Base-by-base conservation (phyloP, 1,139 yeast species). In the Suhomyces anneliseae region DNA sequence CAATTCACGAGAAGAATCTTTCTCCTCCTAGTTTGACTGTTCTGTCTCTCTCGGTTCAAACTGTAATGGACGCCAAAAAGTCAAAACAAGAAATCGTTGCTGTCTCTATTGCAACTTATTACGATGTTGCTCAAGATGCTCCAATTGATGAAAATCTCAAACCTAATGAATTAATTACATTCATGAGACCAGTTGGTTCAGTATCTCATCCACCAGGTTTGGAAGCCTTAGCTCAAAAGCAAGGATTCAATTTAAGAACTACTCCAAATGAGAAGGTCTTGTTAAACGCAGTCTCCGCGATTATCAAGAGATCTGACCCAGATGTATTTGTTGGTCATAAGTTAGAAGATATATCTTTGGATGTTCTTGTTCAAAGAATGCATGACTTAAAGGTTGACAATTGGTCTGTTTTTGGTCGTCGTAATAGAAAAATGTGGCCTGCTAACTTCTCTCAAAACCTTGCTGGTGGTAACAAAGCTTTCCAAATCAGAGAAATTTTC, bases 321-420 rank as follows among this genome's bases (percentile, higher is more conserved):
- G 99, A 95, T 69, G 86, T 92, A 1, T 79, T 90, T 48, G 65
- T 93, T 39, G 99, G 99, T 14, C 98, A 95, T 62, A 78, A 87
- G 54, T 70, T 93, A 51, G 97, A 93, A 54, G 83, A 81, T 53
- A 79, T 88, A 15, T 84, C 92, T 8, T 68, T 92, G 43, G 96
- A 89, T 61, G 87, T 92, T 24, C 69, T 95, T 53, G 79, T 89
- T 36, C 96, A 89, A 56, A 78, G 99, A 55, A 81, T 92, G 82
- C 76, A 82, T 58, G 95, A 87, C 52, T 72, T 85, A 49, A 79
- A 82, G 47, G 85, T 88, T 15, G 70, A 81, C 2, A 83, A 85
- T 3, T 92, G 97, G 88, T 85, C 93, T 26, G 76, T 86, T 11
- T 73, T 95, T 58, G 99, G 99, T 19, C 85, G 98, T 56, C 78